phyloP scores from a whole-genome alignment of 192 early-diverging fungal genomes.

The Anaeromyces robustus region DNA sequence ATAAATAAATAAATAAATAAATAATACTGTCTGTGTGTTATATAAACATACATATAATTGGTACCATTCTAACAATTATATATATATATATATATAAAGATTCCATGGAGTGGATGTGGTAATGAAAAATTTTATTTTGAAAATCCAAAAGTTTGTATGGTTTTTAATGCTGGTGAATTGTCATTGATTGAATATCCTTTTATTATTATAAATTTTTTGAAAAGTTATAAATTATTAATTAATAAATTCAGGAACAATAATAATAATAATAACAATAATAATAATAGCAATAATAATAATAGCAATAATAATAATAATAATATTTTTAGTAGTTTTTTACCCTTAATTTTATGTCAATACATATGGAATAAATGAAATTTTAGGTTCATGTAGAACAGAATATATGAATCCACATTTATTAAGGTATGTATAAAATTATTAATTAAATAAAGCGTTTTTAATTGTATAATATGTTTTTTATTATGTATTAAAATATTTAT shows the following conservation, averaged over 20 bases:
- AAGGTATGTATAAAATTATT: slow-evolving; percentile 8
- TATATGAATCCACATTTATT: slow-evolving; percentile 48
- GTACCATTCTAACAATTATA: background rate
- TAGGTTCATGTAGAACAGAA: slow-evolving; percentile 43
- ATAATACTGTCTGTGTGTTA: too few relatives aligned
- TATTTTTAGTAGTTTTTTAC: background rate
- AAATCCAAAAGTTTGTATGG: slow-evolving; percentile 43
- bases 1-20: too few relatives aligned
- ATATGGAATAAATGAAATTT: slow-evolving; percentile 45
- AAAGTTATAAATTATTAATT: too few relatives aligned
- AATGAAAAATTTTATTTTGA: slow-evolving; percentile 48
- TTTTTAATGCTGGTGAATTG: slow-evolving; percentile 48
- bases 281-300: too few relatives aligned
- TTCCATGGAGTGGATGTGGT: slow-evolving; percentile 37
- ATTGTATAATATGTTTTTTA: too few relatives aligned
- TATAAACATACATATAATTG: too few relatives aligned
- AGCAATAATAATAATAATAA: too few relatives aligned
- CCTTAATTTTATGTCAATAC: background rate
- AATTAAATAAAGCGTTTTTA: background rate
- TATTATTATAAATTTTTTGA: background rate
- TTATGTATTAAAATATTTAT: background rate
- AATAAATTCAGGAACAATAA: too few relatives aligned
- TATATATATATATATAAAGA: slow-evolving; percentile 6
- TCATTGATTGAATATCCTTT: slow-evolving; percentile 31
- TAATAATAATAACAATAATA: too few relatives aligned